Base-by-base conservation (phyloP, 2,329 filamentous ascomycete species). In the Metarhizium humberi region DNA sequence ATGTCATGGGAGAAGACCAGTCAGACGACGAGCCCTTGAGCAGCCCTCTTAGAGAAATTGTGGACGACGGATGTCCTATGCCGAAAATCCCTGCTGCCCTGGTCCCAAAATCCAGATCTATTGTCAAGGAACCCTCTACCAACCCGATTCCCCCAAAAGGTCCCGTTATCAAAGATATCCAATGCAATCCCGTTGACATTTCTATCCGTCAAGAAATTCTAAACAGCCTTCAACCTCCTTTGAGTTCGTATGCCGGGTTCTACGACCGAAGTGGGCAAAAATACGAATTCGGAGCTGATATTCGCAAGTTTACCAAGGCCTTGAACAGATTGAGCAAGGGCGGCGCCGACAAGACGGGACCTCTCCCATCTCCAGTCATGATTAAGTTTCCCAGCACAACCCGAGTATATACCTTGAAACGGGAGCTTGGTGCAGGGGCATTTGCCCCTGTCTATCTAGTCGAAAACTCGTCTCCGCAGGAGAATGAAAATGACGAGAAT, bases 381-480 rank as follows among this genome's bases (percentile, higher is more conserved):
- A 77, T 97, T 25, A 75, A 82, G 46, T 88, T 96, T 57, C 77
- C 82, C 0, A 82, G 82, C 43, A 78, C 81, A 2, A 73, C 79
- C 25, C 77, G 84, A 43, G 80, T 79, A 46, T 99, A 96, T 69
- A 86, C 82, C 1, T 72, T 97, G 55, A 90, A 87, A 66, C 84
- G 86, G 51, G 91, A 97, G 68, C 82, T 99, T 13, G 94, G 94
- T 1, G 89, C 91, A 32, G 94, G 94, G 8, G 94, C 94, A 1
- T 99, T 95, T 71, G 94, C 92, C 0, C 92, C 94, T 0, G 94
- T 99, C 3, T 99, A 96, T 67, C 81, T 99, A 0, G 86, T 92
- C 7, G 90, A 96, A 66, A 87, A 86, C 62, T 79, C 82, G n/a
- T 73, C 73, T 0, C 75, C 78, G 3, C 75, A 75, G 36, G 72